Evolutionary conservation across 495 filamentous ascomycete genomes (phyloP).

Genomic region (Pyrenula aspistea): DNA sequence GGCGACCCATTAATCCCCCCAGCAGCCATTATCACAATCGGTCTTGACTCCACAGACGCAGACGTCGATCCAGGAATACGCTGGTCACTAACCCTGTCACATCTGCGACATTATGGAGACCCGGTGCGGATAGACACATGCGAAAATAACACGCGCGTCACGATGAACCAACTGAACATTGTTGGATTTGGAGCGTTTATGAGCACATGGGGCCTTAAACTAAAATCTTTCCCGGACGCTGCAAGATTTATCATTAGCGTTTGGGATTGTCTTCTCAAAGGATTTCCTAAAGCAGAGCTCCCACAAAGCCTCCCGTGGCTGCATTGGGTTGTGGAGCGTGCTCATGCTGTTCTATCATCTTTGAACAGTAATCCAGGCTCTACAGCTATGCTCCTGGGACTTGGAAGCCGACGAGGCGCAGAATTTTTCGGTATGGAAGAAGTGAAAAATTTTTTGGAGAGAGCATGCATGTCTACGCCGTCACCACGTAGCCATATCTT

Average conservation of each 20-base stretch:
- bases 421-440: neutral
- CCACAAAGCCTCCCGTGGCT: neutral
- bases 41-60: slow-evolving; percentile 2
- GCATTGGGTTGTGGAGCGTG: neutral
- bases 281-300: neutral
- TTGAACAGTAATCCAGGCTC: neutral
- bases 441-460: neutral
- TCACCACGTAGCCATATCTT: no score
- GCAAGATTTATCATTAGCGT: neutral
- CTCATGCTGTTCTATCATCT: neutral
- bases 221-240: neutral
- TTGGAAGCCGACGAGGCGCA: neutral
- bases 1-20: slow-evolving; percentile 13
- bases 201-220: neutral
- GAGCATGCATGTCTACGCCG: no score
- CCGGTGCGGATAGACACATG: slow-evolving; percentile 1
- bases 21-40: slow-evolving; percentile 18
- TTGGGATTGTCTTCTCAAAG: neutral
- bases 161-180: neutral
- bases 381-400: neutral
- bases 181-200: neutral
- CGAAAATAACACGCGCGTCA: neutral
- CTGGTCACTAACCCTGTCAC: slow-evolving; percentile 7
- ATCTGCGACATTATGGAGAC: slow-evolving; percentile 7
- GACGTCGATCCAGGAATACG: slow-evolving; percentile 2